A percentile compares a stretch with the other conserved stretches of the same genome.
phyloP scores from a whole-genome alignment of 225 moss, liverwort and hornwort species.

The Pseudisothecium myosuroides region DNA sequence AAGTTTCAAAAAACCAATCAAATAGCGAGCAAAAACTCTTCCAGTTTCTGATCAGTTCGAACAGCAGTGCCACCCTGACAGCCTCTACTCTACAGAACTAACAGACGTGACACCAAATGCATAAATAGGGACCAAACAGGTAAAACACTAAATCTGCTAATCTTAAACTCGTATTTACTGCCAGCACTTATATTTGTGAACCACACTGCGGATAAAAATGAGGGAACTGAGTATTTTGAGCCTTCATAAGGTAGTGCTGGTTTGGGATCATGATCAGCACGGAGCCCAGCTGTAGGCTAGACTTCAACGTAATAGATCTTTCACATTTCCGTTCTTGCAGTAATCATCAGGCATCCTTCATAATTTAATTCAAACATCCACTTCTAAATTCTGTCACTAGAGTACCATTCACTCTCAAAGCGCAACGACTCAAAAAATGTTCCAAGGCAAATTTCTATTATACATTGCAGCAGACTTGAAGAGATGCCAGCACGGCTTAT shows the following conservation, averaged over 20 bases:
- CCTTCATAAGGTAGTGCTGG: conserved; percentile 44
- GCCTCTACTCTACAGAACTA: background rate
- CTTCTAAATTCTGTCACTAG: background rate
- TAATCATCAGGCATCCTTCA: conserved; percentile 59
- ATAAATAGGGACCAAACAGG: background rate
- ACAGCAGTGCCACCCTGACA: background rate
- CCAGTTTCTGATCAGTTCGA: background rate
- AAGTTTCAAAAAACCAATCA: background rate
- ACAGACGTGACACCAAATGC: background rate
- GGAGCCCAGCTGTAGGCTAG: conserved; percentile 42
- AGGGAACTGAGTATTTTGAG: background rate
- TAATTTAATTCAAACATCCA: background rate
- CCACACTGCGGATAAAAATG: background rate
- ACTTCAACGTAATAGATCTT: conserved; percentile 41
- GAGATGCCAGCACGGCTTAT: background rate
- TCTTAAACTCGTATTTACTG: background rate
- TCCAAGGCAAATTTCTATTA: background rate
- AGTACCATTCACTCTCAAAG: background rate
- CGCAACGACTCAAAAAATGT: background rate
- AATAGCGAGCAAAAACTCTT: background rate
- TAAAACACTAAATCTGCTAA: background rate
- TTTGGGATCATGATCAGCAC: conserved; percentile 41
- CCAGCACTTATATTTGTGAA: background rate
- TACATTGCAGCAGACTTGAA: background rate
- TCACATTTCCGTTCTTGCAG: conserved; percentile 53